These are phyloP conservation scores for Crepidotus variabilis DNA, from an alignment of 768 basidiomycete genomes.

Conservation along the genomic window DNA sequence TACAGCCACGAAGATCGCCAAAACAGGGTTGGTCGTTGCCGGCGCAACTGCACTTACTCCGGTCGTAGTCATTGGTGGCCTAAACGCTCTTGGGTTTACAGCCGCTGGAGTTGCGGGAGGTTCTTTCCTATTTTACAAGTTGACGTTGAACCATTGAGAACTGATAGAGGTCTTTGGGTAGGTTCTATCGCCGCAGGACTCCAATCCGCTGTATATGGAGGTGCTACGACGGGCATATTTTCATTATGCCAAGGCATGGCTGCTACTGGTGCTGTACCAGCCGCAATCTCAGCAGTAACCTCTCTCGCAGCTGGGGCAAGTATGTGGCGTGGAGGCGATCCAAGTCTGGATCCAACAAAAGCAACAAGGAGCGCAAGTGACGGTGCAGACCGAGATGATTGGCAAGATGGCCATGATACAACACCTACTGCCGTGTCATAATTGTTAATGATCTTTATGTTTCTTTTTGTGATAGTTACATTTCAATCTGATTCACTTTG, in stretches of 20 bases:
- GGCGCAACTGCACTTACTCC: conserved; percentile 12
- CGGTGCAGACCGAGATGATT: too few relatives aligned
- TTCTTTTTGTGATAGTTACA: too few relatives aligned
- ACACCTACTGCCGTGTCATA: too few relatives aligned
- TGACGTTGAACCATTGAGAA: not conserved
- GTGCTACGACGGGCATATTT: conserved; percentile 17
- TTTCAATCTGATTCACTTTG: too few relatives aligned
- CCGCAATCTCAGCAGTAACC: not conserved
- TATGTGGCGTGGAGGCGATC: too few relatives aligned
- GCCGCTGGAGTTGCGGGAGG: conserved; percentile 12
- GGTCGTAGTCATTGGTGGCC: conserved; percentile 4
- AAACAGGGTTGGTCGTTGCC: conserved; percentile 9
- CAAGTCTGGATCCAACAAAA: too few relatives aligned
- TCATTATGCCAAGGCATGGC: conserved; percentile 19
- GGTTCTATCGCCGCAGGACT: conserved; percentile 13
- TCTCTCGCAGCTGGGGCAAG: too few relatives aligned
- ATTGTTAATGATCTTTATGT: too few relatives aligned
- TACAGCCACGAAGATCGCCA: conserved; percentile 1
- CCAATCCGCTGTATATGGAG: conserved; percentile 12
- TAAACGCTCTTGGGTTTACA: conserved; percentile 14
- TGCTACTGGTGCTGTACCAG: conserved; percentile 11
- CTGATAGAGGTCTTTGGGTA: not conserved
- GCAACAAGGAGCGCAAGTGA: too few relatives aligned
- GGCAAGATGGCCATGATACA: too few relatives aligned
- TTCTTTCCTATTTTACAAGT: not conserved